Conservation (phyloP, 805 yeast genomes). For the Yamadazyma insecticola region DNA sequence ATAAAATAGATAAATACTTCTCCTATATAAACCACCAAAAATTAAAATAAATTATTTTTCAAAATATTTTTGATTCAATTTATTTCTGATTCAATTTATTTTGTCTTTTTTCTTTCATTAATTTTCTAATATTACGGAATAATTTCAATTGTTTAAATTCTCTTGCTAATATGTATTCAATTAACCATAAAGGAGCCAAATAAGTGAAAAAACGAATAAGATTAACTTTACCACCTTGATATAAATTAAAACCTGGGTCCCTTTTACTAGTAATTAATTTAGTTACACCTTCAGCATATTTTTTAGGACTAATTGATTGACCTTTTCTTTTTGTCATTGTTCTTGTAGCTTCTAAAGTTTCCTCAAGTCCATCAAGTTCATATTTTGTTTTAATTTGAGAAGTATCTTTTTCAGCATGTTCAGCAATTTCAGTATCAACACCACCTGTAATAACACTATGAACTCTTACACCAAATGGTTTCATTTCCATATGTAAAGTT, state of each 20-base stretch:
- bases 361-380: constrained; percentile 12
- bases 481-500: constrained; percentile 12
- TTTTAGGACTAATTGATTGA: too few species aligned
- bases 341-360: too few species aligned
- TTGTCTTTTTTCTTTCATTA: too few species aligned
- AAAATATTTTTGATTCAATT: too few species aligned
- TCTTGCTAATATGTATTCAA: constrained; percentile 14
- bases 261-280: too few species aligned
- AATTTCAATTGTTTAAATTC: constrained; percentile 21
- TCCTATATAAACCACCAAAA: too few species aligned
- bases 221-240: constrained; percentile 18
- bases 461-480: constrained; percentile 16
- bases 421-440: constrained; percentile 14
- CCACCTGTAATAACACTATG: constrained; percentile 16
- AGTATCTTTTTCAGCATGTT: constrained; percentile 2
- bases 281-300: neutral
- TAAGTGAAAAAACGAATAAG: constrained; percentile 12
- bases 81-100: too few species aligned
- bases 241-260: constrained; percentile 22
- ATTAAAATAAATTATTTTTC: too few species aligned
- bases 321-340: too few species aligned
- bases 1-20: too few species aligned
- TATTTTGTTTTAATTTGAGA: constrained; percentile 2
- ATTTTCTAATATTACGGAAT: too few species aligned
- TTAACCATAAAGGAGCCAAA: constrained; percentile 20